These are phyloP conservation scores for Heliamphora pulchella DNA, from an alignment of 179 eudicot species.

Conservation along the genomic window DNA sequence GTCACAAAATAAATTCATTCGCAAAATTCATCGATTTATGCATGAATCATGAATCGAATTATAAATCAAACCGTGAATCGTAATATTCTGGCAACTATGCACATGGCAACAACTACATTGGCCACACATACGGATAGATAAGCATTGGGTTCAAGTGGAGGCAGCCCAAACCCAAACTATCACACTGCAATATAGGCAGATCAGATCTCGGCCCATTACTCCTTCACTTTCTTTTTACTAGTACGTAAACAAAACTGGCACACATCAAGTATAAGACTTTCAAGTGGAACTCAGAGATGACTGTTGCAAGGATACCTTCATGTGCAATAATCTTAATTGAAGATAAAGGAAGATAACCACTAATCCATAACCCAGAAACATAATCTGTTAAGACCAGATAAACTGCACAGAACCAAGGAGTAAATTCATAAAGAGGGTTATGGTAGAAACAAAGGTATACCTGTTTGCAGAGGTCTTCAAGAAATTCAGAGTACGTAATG, in stretches of 20 bases:
- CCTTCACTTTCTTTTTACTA: neutral
- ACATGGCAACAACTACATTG: neutral
- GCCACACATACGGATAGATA: neutral
- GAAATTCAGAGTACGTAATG: constrained; percentile 78
- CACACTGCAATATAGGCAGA: neutral
- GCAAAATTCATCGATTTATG: no score
- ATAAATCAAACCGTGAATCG: no score
- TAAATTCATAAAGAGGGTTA: neutral
- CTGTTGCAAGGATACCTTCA: neutral
- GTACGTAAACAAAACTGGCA: neutral
- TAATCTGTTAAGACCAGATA: neutral
- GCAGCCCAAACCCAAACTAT: neutral
- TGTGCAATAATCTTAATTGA: neutral
- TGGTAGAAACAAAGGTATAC: constrained; percentile 26
- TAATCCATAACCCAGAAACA: neutral
- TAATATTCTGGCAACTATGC: no score
- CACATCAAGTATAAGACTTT: neutral
- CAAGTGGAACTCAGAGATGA: neutral
- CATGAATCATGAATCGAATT: no score
- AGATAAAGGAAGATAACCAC: neutral
- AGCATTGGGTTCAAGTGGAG: neutral
- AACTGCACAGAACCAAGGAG: neutral
- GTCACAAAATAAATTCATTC: no score
- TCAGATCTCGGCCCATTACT: neutral
- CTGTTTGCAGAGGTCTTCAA: constrained; percentile 98